Evolutionary conservation across 257 asterid genomes (phyloP), one percentile per base, ranked within the genome.

Genomic region (Nicotiana undulata): DNA sequence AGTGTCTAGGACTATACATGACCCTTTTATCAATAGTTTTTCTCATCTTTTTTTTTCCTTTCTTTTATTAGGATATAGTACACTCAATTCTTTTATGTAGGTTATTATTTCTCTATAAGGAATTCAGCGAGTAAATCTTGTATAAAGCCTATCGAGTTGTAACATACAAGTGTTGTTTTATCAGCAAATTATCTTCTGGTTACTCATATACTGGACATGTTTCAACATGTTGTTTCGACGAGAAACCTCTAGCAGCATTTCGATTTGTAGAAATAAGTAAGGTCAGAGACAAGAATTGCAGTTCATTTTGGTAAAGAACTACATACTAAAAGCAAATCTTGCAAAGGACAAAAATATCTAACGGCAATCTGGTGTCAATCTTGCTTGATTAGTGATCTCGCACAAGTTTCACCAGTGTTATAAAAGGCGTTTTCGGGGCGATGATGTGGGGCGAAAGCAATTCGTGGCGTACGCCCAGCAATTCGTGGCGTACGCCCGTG

Each of bases 131-230:
- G 5, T 72, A 22, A 40, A 46, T 37, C 60, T 46, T 24, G 37
- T 72, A 24, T 24, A 46, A 44, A 46, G 22, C 26, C 4, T 72
- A 55, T 72, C 9, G 4, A 24, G 78, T 24, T 72, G 40, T 72
- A 24, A 72, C 78, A 74, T 74, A 74, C 61, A 67, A 67, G 31
- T n/a, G 29, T 65, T 68, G 32, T 40, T 68, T 20, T 68, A 68
- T 68, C 58, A 40, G 58, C 12, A 68, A 68, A 20, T 40, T 68
- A 68, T 68, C 34, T n/a, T 68, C 10, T 20, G 22, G 34, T 40
- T 68, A 40, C 77, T 68, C 58, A 11, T 40, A 68, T 6, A 37
- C n/a, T 37, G 76, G 53, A 68, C 20, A 68, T 20, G 20, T 31
- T 68, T 40, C 34, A 40, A 13, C 58, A 37, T 68, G 31, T 34